These are phyloP conservation scores for Beauveria pseudobassiana DNA, from an alignment of 2,329 filamentous ascomycete species.

Conservation along the genomic window DNA sequence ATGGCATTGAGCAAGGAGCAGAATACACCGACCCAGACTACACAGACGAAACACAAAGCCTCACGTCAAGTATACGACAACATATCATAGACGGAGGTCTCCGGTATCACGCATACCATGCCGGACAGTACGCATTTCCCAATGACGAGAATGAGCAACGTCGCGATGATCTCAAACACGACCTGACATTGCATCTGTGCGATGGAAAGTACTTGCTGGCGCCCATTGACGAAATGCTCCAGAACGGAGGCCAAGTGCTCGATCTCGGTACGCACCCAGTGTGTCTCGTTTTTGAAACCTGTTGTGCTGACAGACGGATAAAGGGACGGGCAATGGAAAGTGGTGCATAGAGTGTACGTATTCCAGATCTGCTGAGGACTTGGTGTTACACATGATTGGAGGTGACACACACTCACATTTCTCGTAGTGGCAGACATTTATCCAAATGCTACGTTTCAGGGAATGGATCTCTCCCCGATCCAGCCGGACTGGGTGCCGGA, in stretches of 20 bases:
- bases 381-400: neutral
- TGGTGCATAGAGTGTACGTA: conserved; percentile 44
- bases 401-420: neutral
- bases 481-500: conserved; percentile 43
- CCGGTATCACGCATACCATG: conserved; percentile 34
- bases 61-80: conserved; percentile 35
- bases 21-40: conserved; percentile 17
- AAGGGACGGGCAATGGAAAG: conserved; percentile 35
- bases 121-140: conserved; percentile 35
- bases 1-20: conserved; percentile 26
- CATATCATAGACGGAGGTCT: conserved; percentile 34
- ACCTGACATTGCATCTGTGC: conserved; percentile 31
- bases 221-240: conserved; percentile 32
- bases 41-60: conserved; percentile 30
- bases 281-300: conserved; percentile 1
- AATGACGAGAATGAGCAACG: conserved; percentile 37
- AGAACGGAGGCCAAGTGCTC: conserved; percentile 32
- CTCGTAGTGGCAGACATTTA: conserved; percentile 40
- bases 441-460: conserved; percentile 35
- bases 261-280: conserved; percentile 33
- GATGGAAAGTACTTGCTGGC: conserved; percentile 35
- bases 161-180: conserved; percentile 34
- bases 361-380: neutral
- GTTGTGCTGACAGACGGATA: conserved; percentile 12
- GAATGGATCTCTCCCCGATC: conserved; percentile 45